A percentile compares a stretch with the other conserved stretches of the same genome.
Evolutionary conservation across 2,329 filamentous ascomycete species (phyloP).

Genomic region (Calonectria hawksworthii): DNA sequence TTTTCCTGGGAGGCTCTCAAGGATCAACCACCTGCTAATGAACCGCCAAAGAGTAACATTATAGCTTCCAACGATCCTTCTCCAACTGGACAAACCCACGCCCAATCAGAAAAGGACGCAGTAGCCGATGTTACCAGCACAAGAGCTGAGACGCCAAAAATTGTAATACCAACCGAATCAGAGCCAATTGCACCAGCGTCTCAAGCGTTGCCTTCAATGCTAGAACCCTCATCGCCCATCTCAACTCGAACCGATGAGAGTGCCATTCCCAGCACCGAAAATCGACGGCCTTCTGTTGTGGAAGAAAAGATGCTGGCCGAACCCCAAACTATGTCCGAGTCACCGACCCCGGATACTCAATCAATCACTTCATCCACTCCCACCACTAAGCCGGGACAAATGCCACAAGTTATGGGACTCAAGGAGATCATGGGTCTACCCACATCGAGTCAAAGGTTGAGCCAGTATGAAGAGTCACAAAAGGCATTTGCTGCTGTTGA

Average conservation of each 20-base stretch:
- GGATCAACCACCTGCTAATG: conserved; percentile 22
- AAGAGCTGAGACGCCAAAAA: conserved; percentile 34
- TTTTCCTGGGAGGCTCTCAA: conserved; percentile 56
- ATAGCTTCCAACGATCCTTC: conserved; percentile 29
- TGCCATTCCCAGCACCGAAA: conserved; percentile 37
- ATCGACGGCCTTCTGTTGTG: conserved; percentile 54
- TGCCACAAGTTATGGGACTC: conserved; percentile 68
- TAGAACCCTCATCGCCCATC: conserved; percentile 60
- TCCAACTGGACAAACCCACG: conserved; percentile 24
- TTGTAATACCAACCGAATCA: conserved; percentile 42
- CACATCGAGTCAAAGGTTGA: conserved; percentile 76
- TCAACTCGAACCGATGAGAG: conserved; percentile 54
- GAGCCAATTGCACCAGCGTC: conserved; percentile 37
- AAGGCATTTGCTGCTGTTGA: conserved; percentile 79
- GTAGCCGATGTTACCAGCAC: conserved; percentile 25
- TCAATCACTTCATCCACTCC: conserved; percentile 45
- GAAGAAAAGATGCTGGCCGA: conserved; percentile 61
- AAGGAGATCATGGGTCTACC: conserved; percentile 82
- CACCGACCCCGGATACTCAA: conserved; percentile 56
- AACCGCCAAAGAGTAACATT: conserved; percentile 17
- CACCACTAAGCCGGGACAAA: conserved; percentile 28
- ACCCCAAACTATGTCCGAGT: conserved; percentile 52
- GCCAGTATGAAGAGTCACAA: conserved; percentile 80
- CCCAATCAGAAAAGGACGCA: conserved; percentile 31
- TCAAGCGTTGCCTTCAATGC: conserved; percentile 37